Evolutionary conservation across 2,329 filamentous ascomycete species (phyloP), one percentile per base, ranked within the genome.

Genomic region (Colletotrichum falcatum): DNA sequence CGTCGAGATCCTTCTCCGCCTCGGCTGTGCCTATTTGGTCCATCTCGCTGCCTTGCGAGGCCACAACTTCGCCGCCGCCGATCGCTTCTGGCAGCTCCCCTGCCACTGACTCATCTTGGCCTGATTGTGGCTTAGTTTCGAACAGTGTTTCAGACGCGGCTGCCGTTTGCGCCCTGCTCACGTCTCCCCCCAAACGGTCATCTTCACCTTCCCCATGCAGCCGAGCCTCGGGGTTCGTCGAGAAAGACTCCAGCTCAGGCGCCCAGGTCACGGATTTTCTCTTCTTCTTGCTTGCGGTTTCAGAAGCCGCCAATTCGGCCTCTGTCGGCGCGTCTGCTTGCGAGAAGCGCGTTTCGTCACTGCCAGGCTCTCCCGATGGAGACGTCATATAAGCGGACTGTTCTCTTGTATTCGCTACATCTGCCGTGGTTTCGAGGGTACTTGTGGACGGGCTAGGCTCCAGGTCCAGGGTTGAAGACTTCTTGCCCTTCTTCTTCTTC

Each of bases 401-500:
- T 59, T 70, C 67, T 65, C 66, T 70, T 70, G 67, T 70, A 70
- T 70, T 70, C 67, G 67, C 67, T 70, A 70, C 67, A 70, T 70
- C 67, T 70, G 67, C 53, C 67, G 67, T 53, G 56, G 39, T 58
- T 70, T 59, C 67, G 58, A 66, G 58, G 67, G 65, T 46, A 70
- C 64, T 62, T 65, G 66, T 65, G 61, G 66, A 65, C 46, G 66
- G 46, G 61, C 66, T 62, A 67, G 67, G 48, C 69, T 71, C 69
- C 66, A 55, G 69, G 56, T 71, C 69, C 65, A 61, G 62, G 69
- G 69, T 49, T 48, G 69, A 71, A 49, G 69, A 64, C 56, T 71
- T 71, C 48, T 70, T 71, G 65, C 60, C 77, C 75, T 84, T 85
- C 74, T 83, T 85, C 49, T 80, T 79, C 71, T 80, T 80, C 62